These are phyloP conservation scores for Naegleria fowleri DNA, from an alignment of 208 protist species.

Conservation along the genomic window DNA sequence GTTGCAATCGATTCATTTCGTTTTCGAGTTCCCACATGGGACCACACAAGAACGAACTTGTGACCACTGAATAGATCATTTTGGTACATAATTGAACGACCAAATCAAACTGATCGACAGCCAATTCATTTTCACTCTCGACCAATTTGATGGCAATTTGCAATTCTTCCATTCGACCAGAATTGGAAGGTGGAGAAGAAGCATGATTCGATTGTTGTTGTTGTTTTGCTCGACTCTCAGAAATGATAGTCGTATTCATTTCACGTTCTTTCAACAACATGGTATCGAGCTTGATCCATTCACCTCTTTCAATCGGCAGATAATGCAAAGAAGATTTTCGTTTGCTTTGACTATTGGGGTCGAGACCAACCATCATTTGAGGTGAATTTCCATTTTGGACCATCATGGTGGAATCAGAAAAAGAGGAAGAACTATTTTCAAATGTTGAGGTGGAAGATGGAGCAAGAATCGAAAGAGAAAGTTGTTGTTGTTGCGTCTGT, in stretches of 20 bases:
- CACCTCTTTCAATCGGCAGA: background rate
- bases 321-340: background rate
- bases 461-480: too few relatives aligned
- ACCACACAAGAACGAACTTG: background rate
- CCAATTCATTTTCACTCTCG: slow-evolving; percentile 6
- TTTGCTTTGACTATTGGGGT: background rate
- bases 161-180: background rate
- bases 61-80: background rate
- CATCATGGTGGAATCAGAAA: background rate
- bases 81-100: background rate
- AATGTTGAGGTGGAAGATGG: too few relatives aligned
- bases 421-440: background rate
- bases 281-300: background rate
- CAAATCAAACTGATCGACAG: background rate
- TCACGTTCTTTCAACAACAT: background rate
- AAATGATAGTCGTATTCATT: background rate
- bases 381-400: background rate
- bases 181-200: background rate
- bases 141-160: background rate
- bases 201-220: background rate
- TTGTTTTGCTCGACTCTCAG: background rate
- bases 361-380: background rate
- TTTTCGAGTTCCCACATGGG: background rate
- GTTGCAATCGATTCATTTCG: background rate
- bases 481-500: too few relatives aligned